Conservation (phyloP, 768 basidiomycete genomes). For the Amyloporia xantha region DNA sequence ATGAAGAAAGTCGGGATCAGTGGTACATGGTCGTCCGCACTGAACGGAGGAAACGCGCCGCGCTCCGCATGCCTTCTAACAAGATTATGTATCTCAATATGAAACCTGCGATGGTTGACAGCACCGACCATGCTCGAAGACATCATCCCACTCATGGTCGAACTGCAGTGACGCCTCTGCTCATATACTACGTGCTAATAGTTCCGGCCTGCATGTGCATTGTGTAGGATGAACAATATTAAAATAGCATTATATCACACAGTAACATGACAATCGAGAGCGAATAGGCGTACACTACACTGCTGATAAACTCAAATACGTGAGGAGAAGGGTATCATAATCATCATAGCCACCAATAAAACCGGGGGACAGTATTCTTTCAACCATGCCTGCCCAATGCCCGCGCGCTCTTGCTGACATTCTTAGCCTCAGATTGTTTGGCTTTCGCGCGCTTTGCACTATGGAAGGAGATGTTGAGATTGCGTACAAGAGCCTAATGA, state of each 20-base stretch:
- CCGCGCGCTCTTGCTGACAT: conserved; percentile 41
- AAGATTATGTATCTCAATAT: too few species aligned
- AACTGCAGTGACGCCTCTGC: too few species aligned
- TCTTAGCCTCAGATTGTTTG: conserved; percentile 46
- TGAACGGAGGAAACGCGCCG: too few species aligned
- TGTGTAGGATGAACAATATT: too few species aligned
- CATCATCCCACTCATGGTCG: background rate
- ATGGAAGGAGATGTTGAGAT: conserved; percentile 8
- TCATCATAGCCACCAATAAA: background rate
- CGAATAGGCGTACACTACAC: background rate
- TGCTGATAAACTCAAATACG: background rate
- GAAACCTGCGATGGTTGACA: too few species aligned
- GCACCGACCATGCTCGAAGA: too few species aligned
- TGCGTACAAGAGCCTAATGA: background rate
- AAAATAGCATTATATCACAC: too few species aligned
- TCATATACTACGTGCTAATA: too few species aligned
- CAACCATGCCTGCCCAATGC: conserved; percentile 35
- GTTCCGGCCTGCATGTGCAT: too few species aligned
- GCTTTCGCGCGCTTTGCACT: conserved; percentile 45
- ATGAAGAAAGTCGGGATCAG: too few species aligned
- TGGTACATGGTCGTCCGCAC: too few species aligned
- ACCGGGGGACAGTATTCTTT: background rate
- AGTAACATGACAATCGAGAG: background rate
- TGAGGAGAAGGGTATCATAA: background rate
- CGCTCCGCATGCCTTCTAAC: too few species aligned